phyloP scores from a whole-genome alignment of 2,329 filamentous ascomycete genomes.

The Neopestalotiopsis clavispora region DNA sequence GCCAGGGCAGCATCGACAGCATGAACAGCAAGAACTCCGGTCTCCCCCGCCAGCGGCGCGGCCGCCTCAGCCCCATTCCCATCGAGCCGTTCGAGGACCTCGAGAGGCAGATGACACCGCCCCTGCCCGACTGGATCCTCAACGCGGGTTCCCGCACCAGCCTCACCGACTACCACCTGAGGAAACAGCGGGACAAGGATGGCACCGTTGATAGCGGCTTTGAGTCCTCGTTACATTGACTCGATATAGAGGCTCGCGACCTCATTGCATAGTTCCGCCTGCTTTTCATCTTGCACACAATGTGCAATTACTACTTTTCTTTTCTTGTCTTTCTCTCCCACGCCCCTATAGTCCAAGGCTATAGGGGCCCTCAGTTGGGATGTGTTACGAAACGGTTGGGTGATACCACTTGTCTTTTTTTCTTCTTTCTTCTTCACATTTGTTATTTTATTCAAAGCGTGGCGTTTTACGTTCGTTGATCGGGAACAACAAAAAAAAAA shows the following conservation, averaged over 20 bases:
- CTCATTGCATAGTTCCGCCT: not conserved
- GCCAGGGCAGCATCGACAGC: constrained; percentile 56
- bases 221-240: not conserved
- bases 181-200: constrained; percentile 36
- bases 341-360: not conserved
- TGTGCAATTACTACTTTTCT: not conserved
- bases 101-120: constrained; percentile 59
- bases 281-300: not conserved
- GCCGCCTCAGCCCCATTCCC: constrained; percentile 25
- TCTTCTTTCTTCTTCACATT: too few relatives aligned
- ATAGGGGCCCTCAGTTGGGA: not conserved
- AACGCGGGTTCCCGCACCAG: constrained; percentile 56
- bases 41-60: constrained; percentile 27
- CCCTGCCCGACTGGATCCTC: constrained; percentile 66
- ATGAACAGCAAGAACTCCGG: constrained; percentile 35
- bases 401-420: constrained; percentile 16
- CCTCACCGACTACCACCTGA: constrained; percentile 50
- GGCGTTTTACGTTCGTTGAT: constrained; percentile 8
- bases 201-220: constrained; percentile 8
- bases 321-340: not conserved
- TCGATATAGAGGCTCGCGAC: not conserved
- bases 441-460: constrained; percentile 4
- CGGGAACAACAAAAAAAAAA: not conserved
- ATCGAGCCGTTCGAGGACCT: constrained; percentile 30
- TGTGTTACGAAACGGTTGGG: constrained; percentile 4